Base-by-base conservation (phyloP, 164 flowering plant species). In the Tetracentron sinense region DNA sequence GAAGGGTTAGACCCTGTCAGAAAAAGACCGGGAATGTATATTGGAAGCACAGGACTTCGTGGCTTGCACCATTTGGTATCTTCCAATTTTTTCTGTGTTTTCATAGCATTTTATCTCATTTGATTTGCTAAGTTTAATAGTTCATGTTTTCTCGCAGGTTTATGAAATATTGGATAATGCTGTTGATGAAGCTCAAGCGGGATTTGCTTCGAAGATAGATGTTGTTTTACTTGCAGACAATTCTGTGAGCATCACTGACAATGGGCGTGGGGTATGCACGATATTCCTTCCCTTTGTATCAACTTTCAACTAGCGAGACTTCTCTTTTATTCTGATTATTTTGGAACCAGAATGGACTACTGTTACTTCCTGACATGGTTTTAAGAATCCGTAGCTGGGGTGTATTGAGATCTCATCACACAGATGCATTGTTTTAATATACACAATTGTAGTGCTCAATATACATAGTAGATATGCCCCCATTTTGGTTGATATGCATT, bases 141-240 rank as follows among this genome's bases (percentile, higher is more conserved):
- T 25, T 68, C 11, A 22, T 49, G 25, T 14, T 69, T 70, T 69
- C 44, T 26, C 65, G 21, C 67, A 95, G 99, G 97, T 95, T 53
- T 92, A 87, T 82, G 99, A 95, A 72, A 95, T 95, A 63, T 73
- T 95, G 77, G 99, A 95, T 68, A 95, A 95, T 79, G 97, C 92
- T 28, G 72, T 95, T 62, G 99, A 92, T 79, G 97, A 95, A 81
- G 96, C 94, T 33, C 99, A 92, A 77, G 99, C 97, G 10, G 99
- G 99, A 48, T 88, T 73, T 75, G 97, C 99, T 50, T 77, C 96
- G 52, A 78, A 74, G 60, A 65, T 95, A 35, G 83, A 84, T 63
- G 96, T 92, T 69, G 75, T 80, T 69, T 72, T 95, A 44, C 78
- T 53, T 80, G 78, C 84, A 25, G 97, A 95, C 69, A 80, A 80